Percentiles rank a stretch among this genome's conserved stretches.
phyloP scores from a whole-genome alignment of 352 stramenopile genomes.

The Globisporangium alternatum region DNA sequence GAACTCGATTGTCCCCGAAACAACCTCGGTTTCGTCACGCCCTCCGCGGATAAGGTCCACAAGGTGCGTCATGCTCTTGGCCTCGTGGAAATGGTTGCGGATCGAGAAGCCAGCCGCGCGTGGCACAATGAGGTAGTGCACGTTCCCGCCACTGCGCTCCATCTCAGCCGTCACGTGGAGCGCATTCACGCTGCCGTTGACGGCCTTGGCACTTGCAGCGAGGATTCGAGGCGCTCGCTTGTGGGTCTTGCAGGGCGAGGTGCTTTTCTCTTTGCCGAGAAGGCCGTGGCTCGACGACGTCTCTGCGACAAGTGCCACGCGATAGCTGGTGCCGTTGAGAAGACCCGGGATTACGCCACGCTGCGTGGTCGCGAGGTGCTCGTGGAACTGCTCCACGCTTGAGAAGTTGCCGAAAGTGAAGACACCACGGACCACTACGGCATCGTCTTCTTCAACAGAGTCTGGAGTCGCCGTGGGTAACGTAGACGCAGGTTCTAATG shows the following conservation, averaged over 20 bases:
- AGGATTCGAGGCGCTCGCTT: constrained; percentile 42
- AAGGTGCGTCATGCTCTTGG: constrained; percentile 31
- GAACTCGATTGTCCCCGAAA: constrained; percentile 14
- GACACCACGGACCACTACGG: constrained; percentile 16
- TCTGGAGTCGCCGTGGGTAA: too few relatives aligned
- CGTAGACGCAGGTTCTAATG: background rate
- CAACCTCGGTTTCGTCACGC: constrained; percentile 12
- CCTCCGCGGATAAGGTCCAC: constrained; percentile 18
- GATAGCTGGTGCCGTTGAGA: constrained; percentile 39
- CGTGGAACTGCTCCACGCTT: constrained; percentile 31
- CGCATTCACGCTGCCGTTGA: constrained; percentile 46
- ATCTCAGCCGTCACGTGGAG: constrained; percentile 45
- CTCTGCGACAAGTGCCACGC: constrained; percentile 46
- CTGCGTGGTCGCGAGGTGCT: constrained; percentile 24
- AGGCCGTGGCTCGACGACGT: constrained; percentile 53
- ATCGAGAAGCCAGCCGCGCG: constrained; percentile 12
- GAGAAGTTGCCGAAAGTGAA: constrained; percentile 39
- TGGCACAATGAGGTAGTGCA: constrained; percentile 48
- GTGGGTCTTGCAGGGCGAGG: constrained; percentile 41
- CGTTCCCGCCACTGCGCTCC: constrained; percentile 29
- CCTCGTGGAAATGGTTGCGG: constrained; percentile 30
- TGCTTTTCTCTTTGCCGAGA: constrained; percentile 23
- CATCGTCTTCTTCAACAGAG: constrained; percentile 2
- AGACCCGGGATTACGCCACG: constrained; percentile 36
- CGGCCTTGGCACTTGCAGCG: constrained; percentile 25